These are phyloP conservation scores for Boletus tomentosulus DNA, from an alignment of 768 basidiomycete species.

Conservation along the genomic window DNA sequence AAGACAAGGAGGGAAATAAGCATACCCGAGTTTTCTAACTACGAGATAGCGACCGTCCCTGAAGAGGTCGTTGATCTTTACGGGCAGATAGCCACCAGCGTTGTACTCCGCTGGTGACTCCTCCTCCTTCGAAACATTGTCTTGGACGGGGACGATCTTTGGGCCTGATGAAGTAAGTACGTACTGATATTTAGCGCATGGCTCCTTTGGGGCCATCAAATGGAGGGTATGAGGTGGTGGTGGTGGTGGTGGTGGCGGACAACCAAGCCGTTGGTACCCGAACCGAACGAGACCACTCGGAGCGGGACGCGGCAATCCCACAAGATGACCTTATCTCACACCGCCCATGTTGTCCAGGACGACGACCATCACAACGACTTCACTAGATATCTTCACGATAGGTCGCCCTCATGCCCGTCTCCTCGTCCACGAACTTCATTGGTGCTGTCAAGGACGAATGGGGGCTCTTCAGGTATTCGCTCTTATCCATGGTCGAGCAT, in stretches of 20 bases:
- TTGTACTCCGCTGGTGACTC: conserved; percentile 84
- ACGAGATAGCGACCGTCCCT: conserved; percentile 81
- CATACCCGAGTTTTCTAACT: conserved; percentile 84
- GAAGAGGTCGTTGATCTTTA: conserved; percentile 81
- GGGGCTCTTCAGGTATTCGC: conserved; percentile 67
- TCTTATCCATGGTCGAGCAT: background rate
- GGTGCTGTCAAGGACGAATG: conserved; percentile 84
- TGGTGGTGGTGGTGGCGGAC: conserved; percentile 1
- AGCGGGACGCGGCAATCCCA: conserved; percentile 7
- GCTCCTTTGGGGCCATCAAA: conserved; percentile 62
- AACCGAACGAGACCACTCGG: conserved; percentile 17
- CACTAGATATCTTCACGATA: background rate
- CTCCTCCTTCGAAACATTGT: conserved; percentile 67
- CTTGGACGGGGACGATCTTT: conserved; percentile 67
- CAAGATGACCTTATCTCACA: background rate
- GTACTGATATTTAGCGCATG: conserved; percentile 73
- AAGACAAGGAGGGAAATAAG: conserved; percentile 1
- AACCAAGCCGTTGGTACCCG: conserved; percentile 7
- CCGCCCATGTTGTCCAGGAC: background rate
- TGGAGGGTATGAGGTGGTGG: conserved; percentile 1
- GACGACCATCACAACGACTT: conserved; percentile 1
- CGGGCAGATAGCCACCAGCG: conserved; percentile 73
- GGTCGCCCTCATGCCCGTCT: conserved; percentile 14
- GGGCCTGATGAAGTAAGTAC: conserved; percentile 62
- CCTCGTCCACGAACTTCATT: conserved; percentile 46